Conservation (phyloP, 2,329 filamentous ascomycete genomes). For the Neofusicoccum umdonicola region DNA sequence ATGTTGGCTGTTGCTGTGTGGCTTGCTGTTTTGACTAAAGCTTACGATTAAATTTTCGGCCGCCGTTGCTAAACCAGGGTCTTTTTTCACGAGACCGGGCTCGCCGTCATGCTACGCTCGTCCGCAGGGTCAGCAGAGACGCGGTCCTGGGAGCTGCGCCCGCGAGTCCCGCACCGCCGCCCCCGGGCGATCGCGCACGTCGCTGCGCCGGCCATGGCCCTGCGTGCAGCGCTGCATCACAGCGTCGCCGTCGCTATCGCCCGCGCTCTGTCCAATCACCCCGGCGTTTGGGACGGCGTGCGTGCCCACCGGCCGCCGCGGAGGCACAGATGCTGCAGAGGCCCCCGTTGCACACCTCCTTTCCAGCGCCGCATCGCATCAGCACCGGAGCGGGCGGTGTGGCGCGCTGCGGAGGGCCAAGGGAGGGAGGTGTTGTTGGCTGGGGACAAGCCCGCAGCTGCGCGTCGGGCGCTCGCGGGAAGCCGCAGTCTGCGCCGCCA, state of each 20-base stretch:
- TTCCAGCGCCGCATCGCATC: slow-evolving; percentile 1
- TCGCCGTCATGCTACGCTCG: not conserved
- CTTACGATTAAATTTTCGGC: slow-evolving; percentile 15
- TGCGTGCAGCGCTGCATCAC: not conserved
- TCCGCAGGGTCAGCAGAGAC: slow-evolving; percentile 3
- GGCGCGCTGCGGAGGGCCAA: not conserved
- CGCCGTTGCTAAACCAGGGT: slow-evolving; percentile 4
- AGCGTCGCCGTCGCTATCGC: not conserved
- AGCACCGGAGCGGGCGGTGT: slow-evolving; percentile 2
- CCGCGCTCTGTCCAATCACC: not conserved
- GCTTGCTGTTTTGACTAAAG: slow-evolving; percentile 16
- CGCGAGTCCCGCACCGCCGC: not conserved
- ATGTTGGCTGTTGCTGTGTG: slow-evolving; percentile 10
- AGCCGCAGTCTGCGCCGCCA: not conserved
- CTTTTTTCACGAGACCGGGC: slow-evolving; percentile 11
- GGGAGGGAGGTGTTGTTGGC: not conserved
- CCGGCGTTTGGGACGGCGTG: not conserved
- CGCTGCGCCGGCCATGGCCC: not conserved
- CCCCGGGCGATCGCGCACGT: not conserved
- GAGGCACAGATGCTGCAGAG: slow-evolving; percentile 11
- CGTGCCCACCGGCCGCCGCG: not conserved
- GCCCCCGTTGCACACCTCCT: slow-evolving; percentile 10
- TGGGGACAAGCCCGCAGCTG: slow-evolving; percentile 5
- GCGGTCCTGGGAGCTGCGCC: not conserved
- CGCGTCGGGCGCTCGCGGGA: slow-evolving; percentile 10